These are phyloP conservation scores for Begonia loranthoides DNA, from an alignment of 306 rosid species.

Conservation along the genomic window DNA sequence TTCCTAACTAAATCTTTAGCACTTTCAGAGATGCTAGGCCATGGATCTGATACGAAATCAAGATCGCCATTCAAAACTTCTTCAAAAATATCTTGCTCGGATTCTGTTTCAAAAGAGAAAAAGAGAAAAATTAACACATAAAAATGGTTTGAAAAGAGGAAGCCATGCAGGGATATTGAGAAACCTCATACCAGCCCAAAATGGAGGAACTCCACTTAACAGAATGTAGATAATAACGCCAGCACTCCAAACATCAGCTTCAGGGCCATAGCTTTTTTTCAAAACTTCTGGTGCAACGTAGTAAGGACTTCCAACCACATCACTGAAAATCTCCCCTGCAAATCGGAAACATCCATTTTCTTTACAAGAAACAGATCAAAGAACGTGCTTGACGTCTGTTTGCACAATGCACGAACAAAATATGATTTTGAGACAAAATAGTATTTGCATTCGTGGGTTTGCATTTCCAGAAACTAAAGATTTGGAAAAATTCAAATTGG, in stretches of 20 bases:
- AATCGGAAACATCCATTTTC: constrained; percentile 2
- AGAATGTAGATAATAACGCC: constrained; percentile 85
- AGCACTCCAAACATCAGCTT: constrained; percentile 93
- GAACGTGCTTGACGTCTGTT: background rate
- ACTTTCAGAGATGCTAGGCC: constrained; percentile 71
- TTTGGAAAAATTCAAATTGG: background rate
- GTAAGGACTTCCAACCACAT: constrained; percentile 90
- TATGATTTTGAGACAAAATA: too few species aligned
- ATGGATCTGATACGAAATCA: constrained; percentile 71
- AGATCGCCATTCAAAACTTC: constrained; percentile 49
- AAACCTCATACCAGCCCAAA: constrained; percentile 64
- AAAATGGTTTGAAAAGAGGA: background rate
- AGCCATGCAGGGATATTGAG: too few species aligned
- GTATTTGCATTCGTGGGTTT: too few species aligned
- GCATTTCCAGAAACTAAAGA: background rate
- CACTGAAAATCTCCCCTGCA: constrained; percentile 60
- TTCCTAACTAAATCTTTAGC: constrained; percentile 71
- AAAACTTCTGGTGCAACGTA: constrained; percentile 91
- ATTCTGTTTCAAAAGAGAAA: constrained; percentile 22
- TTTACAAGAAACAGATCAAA: too few species aligned
- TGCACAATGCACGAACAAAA: background rate
- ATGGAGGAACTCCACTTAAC: constrained; percentile 92
- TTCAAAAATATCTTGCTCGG: constrained; percentile 56
- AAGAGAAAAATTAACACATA: background rate
- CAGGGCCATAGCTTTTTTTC: constrained; percentile 54